These are phyloP conservation scores for Oidiodendron maius DNA, from an alignment of 495 filamentous ascomycete species.

Conservation along the genomic window DNA sequence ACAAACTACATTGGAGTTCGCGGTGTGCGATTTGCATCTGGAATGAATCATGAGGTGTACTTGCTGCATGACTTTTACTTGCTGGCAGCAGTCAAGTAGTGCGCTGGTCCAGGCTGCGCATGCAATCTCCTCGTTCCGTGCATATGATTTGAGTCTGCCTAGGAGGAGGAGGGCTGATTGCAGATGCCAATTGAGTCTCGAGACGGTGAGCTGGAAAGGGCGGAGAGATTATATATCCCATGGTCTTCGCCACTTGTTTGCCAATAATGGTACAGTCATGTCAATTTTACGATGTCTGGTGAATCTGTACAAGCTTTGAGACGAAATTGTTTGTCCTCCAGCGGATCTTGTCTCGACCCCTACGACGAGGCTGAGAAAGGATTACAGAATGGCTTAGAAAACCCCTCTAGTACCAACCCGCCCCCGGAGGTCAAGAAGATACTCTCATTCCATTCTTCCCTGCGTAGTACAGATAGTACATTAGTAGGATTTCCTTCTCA, in stretches of 20 bases:
- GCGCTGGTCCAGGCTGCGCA: too few species aligned
- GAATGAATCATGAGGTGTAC: too few species aligned
- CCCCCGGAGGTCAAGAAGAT: background rate
- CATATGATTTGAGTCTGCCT: too few species aligned
- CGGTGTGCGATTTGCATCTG: too few species aligned
- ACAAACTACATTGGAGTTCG: too few species aligned
- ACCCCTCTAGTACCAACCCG: background rate
- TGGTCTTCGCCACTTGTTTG: background rate
- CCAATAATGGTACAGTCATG: background rate
- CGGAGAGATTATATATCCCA: background rate
- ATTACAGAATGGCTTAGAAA: slow-evolving; percentile 3
- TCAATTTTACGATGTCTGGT: slow-evolving; percentile 3
- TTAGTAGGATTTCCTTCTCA: background rate
- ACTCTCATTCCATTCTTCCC: slow-evolving; percentile 3
- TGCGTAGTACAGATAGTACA: slow-evolving; percentile 9
- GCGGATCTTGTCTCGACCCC: slow-evolving; percentile 1
- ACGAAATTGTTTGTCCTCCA: slow-evolving; percentile 6
- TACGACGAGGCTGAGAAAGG: slow-evolving; percentile 10
- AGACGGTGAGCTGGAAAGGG: background rate
- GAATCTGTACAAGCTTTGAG: background rate
- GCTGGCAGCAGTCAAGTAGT: too few species aligned
- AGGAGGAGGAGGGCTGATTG: background rate
- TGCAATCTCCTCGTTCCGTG: background rate
- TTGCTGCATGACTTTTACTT: too few species aligned
- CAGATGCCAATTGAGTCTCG: background rate